Evolutionary conservation across 1,284 basidiomycete genomes (phyloP), one percentile per base, ranked within the genome.

Genomic region (Cyathus olla): DNA sequence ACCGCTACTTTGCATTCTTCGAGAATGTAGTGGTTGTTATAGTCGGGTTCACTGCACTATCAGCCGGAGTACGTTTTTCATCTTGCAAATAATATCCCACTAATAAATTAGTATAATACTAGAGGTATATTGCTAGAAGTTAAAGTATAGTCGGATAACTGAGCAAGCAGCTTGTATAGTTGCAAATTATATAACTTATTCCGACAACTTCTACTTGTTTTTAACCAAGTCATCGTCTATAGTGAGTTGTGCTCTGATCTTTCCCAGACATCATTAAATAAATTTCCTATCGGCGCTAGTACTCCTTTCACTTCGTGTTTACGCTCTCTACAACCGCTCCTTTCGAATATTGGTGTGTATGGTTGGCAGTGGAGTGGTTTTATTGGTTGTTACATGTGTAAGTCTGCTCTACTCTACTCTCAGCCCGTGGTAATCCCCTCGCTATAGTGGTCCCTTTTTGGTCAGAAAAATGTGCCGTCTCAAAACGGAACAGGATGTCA

Each of bases 1-100:
- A 82, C 58, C 81, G 84, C 6, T 85, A 85, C 59, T 61, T 79
- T 27, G 72, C 79, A 3, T 76, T 83, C 57, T 69, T 81, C 44
- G 76, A 75, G 37, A 79, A 80, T 58, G 67, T 81, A 13, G 68
- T 58, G 3, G 74, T 79, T 29, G 66, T 72, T 3, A 56, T 75
- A n/a, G 57, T 80, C 24, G 67, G 62, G 8, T 79, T 81, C 52
- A 61, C 66, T 27, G 63, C 68, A 15, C 56, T 76, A 11, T 47
- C 64, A 11, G 17, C 53, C 52, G 58, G 39, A 39, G 59, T 56
- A 37, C 60, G 58, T 27, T 24, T 37, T 9, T 37, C 35, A 9
- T 37, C 8, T 37, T 37, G 35, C 17, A 8, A 37, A 37, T 37
- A 17, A 9, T 37, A 37, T 37, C 9, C 39, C 4, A n/a, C 39